Base-by-base conservation (phyloP, 1,139 yeast species). In the Yamadazyma atmosphaerica region DNA sequence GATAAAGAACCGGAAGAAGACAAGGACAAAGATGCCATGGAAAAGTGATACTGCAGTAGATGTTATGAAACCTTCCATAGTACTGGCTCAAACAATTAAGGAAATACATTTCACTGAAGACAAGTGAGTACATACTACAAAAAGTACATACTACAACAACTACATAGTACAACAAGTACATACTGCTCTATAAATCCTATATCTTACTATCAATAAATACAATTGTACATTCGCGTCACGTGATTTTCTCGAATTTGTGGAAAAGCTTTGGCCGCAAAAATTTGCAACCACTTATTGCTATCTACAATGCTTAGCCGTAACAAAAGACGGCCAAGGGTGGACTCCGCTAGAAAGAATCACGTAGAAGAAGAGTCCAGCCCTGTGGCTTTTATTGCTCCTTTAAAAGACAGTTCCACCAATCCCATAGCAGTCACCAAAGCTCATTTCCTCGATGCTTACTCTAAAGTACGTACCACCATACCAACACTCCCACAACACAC, bases 381-480 rank as follows among this genome's bases (percentile, higher is more conserved):
- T 1, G 30, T 39, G 4, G 22, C 35, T 2, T 46, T 57, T 35
- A 47, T 60, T 12, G 50, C 65, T 4, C 52, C 62, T 2, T 42
- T 51, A 8, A 46, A 37, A 13, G 60, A 61, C 14, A 44, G 63
- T 26, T n/a, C 36, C 1, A 39, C 63, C 8, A 44, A 49, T 3
- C 62, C 68, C 3, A 56, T 71, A 24, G 58, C 68, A 2, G 50
- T 78, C 41, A 79, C 86, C 0, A 77, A 69, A 55, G 70, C 81
- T 4, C 83, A 81, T 49, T 83, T 81, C 48, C 55, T 80, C 16
- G 88, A 82, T 43, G 71, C 72, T 3, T 83, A 83, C 49, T 74
- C 83, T 15, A 72, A 58, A 42, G 66, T 56, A 43, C 34, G 54
- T 25, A 11, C 22, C 11, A 23, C 29, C 34, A 22, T 19, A 16